Conservation (phyloP, 2,329 filamentous ascomycete species). For the Apiospora pterosperma region DNA sequence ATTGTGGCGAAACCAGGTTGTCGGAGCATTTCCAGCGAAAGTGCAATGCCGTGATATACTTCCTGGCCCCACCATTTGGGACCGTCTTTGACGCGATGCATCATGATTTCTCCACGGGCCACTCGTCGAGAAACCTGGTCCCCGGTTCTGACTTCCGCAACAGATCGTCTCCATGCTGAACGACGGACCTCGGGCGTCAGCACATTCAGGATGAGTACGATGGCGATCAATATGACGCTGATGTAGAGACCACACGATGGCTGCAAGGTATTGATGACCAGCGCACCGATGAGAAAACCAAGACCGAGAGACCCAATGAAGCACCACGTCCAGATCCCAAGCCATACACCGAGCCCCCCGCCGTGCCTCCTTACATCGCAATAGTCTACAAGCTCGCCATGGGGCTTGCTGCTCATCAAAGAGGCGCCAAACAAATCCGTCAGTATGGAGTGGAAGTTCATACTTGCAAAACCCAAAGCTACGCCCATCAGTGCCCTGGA, state of each 20-base stretch:
- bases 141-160: constrained; percentile 59
- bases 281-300: constrained; percentile 69
- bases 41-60: constrained; percentile 64
- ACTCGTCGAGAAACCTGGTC: constrained; percentile 54
- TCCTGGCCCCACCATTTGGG: constrained; percentile 78
- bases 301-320: constrained; percentile 68
- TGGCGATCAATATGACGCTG: constrained; percentile 63
- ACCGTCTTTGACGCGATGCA: constrained; percentile 69
- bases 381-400: constrained; percentile 66
- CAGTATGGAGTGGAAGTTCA: constrained; percentile 71
- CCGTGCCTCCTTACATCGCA: constrained; percentile 71
- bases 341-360: constrained; percentile 76
- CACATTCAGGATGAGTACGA: constrained; percentile 66
- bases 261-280: constrained; percentile 60
- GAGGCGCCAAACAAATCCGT: constrained; percentile 76
- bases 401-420: constrained; percentile 67
- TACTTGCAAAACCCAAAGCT: constrained; percentile 70
- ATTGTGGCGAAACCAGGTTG: constrained; percentile 73
- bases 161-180: constrained; percentile 64
- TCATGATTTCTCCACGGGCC: constrained; percentile 70
- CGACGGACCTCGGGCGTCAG: constrained; percentile 69
- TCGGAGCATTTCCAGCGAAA: constrained; percentile 67
- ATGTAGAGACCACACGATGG: constrained; percentile 77
- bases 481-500: constrained; percentile 65
- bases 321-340: constrained; percentile 76